Percentiles rank a stretch among this genome's conserved stretches.
Evolutionary conservation across 805 yeast genomes (phyloP).

Genomic region (Ogataea thermomethanolica): DNA sequence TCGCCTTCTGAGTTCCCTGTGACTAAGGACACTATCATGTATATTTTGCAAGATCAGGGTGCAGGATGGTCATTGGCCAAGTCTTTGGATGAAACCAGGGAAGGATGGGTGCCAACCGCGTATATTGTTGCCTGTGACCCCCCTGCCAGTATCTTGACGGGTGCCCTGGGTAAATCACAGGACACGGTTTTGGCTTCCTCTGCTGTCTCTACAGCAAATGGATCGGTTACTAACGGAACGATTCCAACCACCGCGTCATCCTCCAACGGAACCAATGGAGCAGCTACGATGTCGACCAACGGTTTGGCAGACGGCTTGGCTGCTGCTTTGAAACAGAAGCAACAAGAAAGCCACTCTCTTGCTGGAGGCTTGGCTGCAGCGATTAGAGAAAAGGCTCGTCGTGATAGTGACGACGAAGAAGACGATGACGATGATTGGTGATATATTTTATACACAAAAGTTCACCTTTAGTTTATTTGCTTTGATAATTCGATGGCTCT

Average conservation of each 20-base stretch:
- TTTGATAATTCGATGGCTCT: constrained; percentile 23
- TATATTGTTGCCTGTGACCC: constrained; percentile 64
- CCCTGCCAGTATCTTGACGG: constrained; percentile 35
- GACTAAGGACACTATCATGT: constrained; percentile 69
- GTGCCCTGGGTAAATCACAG: neutral
- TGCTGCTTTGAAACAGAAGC: constrained; percentile 61
- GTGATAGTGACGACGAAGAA: constrained; percentile 69
- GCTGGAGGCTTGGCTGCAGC: constrained; percentile 92
- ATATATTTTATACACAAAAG: constrained; percentile 11
- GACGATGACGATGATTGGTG: constrained; percentile 61
- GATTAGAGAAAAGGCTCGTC: constrained; percentile 68
- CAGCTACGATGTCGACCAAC: constrained; percentile 2
- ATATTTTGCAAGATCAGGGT: constrained; percentile 65
- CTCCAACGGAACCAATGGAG: constrained; percentile 9
- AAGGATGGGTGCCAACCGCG: constrained; percentile 98
- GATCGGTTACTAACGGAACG: constrained; percentile 12
- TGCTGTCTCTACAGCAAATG: constrained; percentile 15
- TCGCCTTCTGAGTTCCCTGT: constrained; percentile 78
- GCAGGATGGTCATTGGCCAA: constrained; percentile 96
- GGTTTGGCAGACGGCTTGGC: constrained; percentile 51
- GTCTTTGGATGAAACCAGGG: constrained; percentile 64
- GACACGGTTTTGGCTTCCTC: constrained; percentile 24
- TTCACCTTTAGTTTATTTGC: neutral
- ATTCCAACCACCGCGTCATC: constrained; percentile 11
- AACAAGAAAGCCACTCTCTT: constrained; percentile 54